Conservation (phyloP, 2,329 filamentous ascomycete species). For the Graphilbum sp. region DNA sequence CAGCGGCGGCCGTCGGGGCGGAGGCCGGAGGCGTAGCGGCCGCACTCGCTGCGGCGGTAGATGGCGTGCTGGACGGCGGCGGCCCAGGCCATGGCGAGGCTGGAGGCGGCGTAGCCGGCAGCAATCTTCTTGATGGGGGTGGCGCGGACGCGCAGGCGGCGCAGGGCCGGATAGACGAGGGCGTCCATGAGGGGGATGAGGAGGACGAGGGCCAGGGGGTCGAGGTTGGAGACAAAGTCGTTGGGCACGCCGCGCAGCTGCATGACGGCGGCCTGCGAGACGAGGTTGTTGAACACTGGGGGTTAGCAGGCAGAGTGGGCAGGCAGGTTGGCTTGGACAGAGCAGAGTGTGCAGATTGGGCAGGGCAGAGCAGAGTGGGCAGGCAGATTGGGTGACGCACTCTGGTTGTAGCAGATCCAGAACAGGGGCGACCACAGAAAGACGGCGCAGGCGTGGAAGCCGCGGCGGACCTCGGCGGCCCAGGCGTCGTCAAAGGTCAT, state of each 20-base stretch:
- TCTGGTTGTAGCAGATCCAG: background rate
- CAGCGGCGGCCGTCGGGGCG: background rate
- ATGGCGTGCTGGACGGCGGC: constrained; percentile 41
- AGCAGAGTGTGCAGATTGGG: too few relatives aligned
- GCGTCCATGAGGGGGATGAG: constrained; percentile 25
- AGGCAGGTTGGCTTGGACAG: too few relatives aligned
- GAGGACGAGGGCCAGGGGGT: background rate
- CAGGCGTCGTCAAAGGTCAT: constrained; percentile 45
- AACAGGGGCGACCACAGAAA: constrained; percentile 21
- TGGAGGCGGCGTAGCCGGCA: constrained; percentile 48
- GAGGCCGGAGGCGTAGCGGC: constrained; percentile 17
- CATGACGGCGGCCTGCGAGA: constrained; percentile 15
- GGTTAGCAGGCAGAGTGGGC: background rate
- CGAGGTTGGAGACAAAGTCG: background rate
- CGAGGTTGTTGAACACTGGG: constrained; percentile 48
- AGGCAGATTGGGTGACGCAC: too few relatives aligned
- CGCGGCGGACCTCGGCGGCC: constrained; percentile 48
- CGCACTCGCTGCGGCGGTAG: constrained; percentile 47
- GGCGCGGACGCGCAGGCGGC: constrained; percentile 45
- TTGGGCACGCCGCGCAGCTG: background rate
- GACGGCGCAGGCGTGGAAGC: constrained; percentile 23
- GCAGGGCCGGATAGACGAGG: constrained; percentile 49
- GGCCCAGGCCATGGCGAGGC: constrained; percentile 41
- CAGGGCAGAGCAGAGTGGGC: too few relatives aligned
- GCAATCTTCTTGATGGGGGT: constrained; percentile 60